Conservation (phyloP, 2,329 filamentous ascomycete species). For the Pseudogymnoascus sp. region DNA sequence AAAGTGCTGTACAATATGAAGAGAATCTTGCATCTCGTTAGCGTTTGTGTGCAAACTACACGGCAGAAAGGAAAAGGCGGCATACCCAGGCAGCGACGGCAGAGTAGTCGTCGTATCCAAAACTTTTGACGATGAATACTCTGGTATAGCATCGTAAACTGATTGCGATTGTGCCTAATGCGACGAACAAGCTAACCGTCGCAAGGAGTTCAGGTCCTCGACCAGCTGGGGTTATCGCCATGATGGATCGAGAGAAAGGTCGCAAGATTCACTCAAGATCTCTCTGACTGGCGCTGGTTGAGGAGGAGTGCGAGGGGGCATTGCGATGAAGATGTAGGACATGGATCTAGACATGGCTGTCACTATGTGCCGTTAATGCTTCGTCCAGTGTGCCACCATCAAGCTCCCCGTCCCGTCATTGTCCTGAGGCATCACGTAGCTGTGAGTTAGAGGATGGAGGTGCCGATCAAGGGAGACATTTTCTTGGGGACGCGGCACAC, state of each 20-base stretch:
- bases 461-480: neutral
- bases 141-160: neutral
- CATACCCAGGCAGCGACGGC: neutral
- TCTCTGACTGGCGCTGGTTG: neutral
- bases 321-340: neutral
- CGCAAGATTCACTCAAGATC: neutral
- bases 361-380: neutral
- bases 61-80: neutral
- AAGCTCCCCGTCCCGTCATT: neutral
- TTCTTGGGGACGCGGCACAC: neutral
- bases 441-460: neutral
- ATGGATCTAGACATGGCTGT: neutral
- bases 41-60: neutral
- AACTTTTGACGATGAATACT: neutral
- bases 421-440: neutral
- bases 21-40: neutral
- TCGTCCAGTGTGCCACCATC: neutral
- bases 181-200: neutral
- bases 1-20: constrained; percentile 16
- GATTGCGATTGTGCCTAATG: neutral
- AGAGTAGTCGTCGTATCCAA: neutral
- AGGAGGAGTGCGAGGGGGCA: neutral
- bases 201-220: neutral
- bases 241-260: neutral
- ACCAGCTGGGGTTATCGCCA: neutral